These are phyloP conservation scores for Rutstroemia sydowiana DNA, from an alignment of 2,329 filamentous ascomycete species.

Conservation along the genomic window DNA sequence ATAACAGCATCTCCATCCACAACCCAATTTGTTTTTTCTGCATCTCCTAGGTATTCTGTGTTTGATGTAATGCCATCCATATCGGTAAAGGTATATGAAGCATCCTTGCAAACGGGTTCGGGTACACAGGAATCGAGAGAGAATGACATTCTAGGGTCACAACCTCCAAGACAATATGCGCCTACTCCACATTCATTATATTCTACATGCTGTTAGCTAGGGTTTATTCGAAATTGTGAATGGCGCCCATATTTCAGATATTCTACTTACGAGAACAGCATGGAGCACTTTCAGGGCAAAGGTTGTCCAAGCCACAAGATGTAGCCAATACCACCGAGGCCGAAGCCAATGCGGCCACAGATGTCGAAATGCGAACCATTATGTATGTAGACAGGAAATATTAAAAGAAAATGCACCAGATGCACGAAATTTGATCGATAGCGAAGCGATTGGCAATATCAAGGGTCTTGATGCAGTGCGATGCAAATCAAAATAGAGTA, in stretches of 20 bases:
- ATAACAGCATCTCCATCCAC: conserved; percentile 67
- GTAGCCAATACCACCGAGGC: conserved; percentile 20
- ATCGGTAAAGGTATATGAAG: conserved; percentile 65
- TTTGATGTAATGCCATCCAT: conserved; percentile 65
- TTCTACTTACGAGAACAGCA: conserved; percentile 67
- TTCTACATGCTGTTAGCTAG: conserved; percentile 58
- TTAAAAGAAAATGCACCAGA: not conserved
- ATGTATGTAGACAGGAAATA: conserved; percentile 12
- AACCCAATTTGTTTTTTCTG: conserved; percentile 78
- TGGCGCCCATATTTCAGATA: not conserved
- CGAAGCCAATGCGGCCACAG: conserved; percentile 21
- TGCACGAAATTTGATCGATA: not conserved
- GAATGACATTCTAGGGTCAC: conserved; percentile 80
- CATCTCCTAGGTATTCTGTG: conserved; percentile 78
- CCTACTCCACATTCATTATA: conserved; percentile 91
- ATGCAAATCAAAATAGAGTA: not conserved
- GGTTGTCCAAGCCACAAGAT: conserved; percentile 41
- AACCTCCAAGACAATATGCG: conserved; percentile 92
- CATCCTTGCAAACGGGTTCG: conserved; percentile 70
- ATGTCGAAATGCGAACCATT: conserved; percentile 27
- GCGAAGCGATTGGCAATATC: conserved; percentile 8
- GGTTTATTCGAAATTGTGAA: too few species aligned
- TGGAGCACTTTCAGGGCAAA: conserved; percentile 66
- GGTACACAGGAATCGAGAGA: conserved; percentile 79
- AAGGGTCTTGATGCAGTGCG: not conserved